Conservation (phyloP, 78 protist species). For the Monosiga brevicollis region DNA sequence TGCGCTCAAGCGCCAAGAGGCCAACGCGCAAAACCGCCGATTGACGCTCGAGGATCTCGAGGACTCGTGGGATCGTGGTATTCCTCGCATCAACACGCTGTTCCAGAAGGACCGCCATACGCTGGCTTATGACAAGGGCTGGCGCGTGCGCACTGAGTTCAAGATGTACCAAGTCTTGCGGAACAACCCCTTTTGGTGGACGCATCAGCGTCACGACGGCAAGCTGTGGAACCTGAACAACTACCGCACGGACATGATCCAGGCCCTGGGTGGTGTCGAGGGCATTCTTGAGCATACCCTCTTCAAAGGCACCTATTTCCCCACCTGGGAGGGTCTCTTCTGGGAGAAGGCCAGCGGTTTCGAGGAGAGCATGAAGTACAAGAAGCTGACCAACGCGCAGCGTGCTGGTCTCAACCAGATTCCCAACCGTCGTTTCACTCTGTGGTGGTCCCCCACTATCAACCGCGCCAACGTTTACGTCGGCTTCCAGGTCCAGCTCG, state of each 20-base stretch:
- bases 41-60: slow-evolving; percentile 97
- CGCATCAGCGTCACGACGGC: slow-evolving; percentile 99
- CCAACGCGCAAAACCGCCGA: slow-evolving; percentile 88
- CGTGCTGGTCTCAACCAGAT: slow-evolving; percentile 99
- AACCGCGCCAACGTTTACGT: slow-evolving; percentile 98
- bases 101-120: slow-evolving; percentile 96
- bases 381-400: slow-evolving; percentile 99
- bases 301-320: slow-evolving; percentile 99
- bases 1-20: slow-evolving; percentile 93
- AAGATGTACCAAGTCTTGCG: slow-evolving; percentile 88
- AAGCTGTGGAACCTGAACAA: slow-evolving; percentile 97
- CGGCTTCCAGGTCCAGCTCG: slow-evolving; percentile 99
- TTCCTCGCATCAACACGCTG: slow-evolving; percentile 98
- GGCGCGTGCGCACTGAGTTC: slow-evolving; percentile 96
- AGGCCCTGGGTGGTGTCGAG: slow-evolving; percentile 99
- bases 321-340: slow-evolving; percentile 99
- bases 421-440: slow-evolving; percentile 99
- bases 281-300: slow-evolving; percentile 99
- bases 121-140: slow-evolving; percentile 97
- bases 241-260: slow-evolving; percentile 99
- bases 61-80: slow-evolving; percentile 96
- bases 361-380: slow-evolving; percentile 95
- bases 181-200: slow-evolving; percentile 98
- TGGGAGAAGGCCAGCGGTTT: slow-evolving; percentile 96
- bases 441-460: slow-evolving; percentile 99